Evolutionary conservation across 2,329 filamentous ascomycete species (phyloP), one percentile per base, ranked within the genome.

Genomic region (Trichoderma brevicompactum): DNA sequence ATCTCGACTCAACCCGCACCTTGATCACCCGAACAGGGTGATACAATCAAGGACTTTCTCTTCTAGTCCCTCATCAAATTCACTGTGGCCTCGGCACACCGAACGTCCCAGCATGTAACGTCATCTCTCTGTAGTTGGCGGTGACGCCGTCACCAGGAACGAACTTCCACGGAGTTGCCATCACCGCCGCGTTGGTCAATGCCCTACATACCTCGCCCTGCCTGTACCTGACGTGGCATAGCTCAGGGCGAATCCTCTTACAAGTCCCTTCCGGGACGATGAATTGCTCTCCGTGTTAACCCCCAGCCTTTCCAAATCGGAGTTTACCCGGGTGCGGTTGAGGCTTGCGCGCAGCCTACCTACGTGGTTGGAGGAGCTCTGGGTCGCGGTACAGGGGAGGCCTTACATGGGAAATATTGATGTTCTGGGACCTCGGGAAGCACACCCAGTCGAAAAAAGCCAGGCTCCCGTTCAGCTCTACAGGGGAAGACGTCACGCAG

Each of bases 161-260:
- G n/a, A 17, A 15, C 40, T 5, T 34, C 38, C 17, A 32, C 36
- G 40, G 32, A 53, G 36, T 38, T 32, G 49, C 38, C 49, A 40
- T 41, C 17, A 38, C 19, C 28, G 23, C 23, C 23, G 23, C 34
- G 44, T 28, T 32, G n/a, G 46, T 15, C 46, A 43, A 32, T 34
- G 46, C 59, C 59, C 59, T 63, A 38, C 56, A 50, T 60, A 13
- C 5, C 8, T 50, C 56, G 44, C 56, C 56, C 56, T 60, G 36
- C 56, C 46, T 60, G 17, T 50, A 15, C 59, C 59, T 63, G 59
- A 63, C 59, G 59, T 63, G 59, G 59, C 59, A 28, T 54, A 17
- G 59, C 38, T 38, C 40, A 38, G 32, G 48, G 40, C 40, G 40
- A 23, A n/a, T 34, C 17, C 54, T 63, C 32, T 63, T 17, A 19